These are phyloP conservation scores for Nannizziopsis arthrosporioides DNA, from an alignment of 2,329 filamentous ascomycete species.

Conservation along the genomic window DNA sequence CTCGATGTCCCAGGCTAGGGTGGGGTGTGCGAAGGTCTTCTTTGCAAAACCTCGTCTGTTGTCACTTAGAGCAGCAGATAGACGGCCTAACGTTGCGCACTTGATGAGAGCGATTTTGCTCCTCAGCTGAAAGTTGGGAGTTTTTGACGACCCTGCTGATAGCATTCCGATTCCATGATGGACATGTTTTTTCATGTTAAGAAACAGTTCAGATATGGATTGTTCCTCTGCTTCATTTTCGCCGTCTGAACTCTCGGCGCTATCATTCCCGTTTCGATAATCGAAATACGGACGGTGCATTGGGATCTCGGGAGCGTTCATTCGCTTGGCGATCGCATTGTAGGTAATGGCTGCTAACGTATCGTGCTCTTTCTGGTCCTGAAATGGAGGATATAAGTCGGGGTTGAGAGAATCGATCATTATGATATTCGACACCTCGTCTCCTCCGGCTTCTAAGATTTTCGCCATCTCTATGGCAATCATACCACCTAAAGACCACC, in stretches of 20 bases:
- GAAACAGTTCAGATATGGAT: constrained; percentile 6
- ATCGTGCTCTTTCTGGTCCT: constrained; percentile 10
- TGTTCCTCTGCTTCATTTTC: constrained; percentile 6
- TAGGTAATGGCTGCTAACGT: constrained; percentile 9
- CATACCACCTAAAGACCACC: constrained; percentile 30
- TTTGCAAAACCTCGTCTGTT: constrained; percentile 4
- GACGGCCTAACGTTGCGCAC: constrained; percentile 5
- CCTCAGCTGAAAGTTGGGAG: neutral
- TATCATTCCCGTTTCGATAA: constrained; percentile 8
- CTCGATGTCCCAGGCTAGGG: constrained; percentile 4
- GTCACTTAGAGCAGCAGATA: constrained; percentile 1
- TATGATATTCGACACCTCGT: constrained; percentile 16
- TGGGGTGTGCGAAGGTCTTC: neutral
- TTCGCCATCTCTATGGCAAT: constrained; percentile 22
- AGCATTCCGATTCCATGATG: constrained; percentile 6
- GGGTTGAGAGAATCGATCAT: constrained; percentile 19
- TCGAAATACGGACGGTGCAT: constrained; percentile 7
- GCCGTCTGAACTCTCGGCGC: constrained; percentile 3
- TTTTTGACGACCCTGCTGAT: neutral
- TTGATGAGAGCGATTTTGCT: constrained; percentile 7
- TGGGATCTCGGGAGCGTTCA: constrained; percentile 9
- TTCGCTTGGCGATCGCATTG: constrained; percentile 10
- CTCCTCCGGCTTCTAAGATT: constrained; percentile 13
- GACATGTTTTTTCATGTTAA: constrained; percentile 9
- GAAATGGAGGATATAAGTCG: constrained; percentile 10